Percentiles rank a stretch among this genome's conserved stretches.
Conservation (phyloP, 2,329 filamentous ascomycete genomes). For the Sclerotinia spermophila region DNA sequence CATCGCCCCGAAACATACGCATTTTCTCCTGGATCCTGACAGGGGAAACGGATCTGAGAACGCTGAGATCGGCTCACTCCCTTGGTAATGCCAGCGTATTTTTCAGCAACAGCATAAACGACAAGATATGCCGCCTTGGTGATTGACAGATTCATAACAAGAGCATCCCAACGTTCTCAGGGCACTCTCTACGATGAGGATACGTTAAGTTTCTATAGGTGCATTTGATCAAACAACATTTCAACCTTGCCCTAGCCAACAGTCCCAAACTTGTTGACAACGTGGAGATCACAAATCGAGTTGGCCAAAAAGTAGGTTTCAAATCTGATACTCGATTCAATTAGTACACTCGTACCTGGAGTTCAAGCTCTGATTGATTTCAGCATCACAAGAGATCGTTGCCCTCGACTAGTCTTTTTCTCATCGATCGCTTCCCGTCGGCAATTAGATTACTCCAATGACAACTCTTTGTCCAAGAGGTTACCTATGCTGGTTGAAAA, state of each 20-base stretch:
- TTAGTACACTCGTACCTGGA: not conserved
- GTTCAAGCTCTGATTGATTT: not conserved
- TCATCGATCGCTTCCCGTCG: not conserved
- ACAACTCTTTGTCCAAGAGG: not conserved
- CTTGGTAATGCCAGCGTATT: not conserved
- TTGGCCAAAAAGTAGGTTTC: not conserved
- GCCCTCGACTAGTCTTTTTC: not conserved
- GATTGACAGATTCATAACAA: too few relatives aligned
- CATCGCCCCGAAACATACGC: constrained; percentile 34
- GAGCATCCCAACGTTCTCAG: too few relatives aligned
- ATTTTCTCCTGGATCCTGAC: too few relatives aligned
- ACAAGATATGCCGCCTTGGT: too few relatives aligned
- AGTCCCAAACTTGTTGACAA: not conserved
- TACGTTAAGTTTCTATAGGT: too few relatives aligned
- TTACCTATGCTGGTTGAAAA: not conserved
- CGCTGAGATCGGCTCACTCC: not conserved
- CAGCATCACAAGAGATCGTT: not conserved
- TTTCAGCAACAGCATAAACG: constrained; percentile 7
- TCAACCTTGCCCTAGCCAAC: not conserved
- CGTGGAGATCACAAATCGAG: not conserved
- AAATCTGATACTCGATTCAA: not conserved
- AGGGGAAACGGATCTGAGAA: too few relatives aligned
- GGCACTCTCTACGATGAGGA: too few relatives aligned
- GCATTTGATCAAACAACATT: not conserved
- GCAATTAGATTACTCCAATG: not conserved